Conservation (phyloP, 805 yeast genomes). For the Suhomyces canberraensis region DNA sequence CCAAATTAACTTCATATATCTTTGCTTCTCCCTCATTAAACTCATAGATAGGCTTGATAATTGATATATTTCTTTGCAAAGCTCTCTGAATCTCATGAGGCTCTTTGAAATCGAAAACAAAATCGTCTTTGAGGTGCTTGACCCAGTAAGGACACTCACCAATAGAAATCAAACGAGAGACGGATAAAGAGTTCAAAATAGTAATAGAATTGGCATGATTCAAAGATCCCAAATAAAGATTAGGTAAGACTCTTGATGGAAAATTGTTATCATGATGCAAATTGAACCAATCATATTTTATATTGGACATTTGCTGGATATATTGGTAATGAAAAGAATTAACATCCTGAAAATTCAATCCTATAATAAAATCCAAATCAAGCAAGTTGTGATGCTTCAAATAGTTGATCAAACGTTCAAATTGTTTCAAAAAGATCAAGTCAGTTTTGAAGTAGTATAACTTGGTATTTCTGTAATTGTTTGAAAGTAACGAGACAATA, state of each 20-base stretch:
- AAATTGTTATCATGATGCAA: constrained; percentile 30
- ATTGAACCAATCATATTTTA: constrained; percentile 33
- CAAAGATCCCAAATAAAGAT: constrained; percentile 30
- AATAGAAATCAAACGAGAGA: constrained; percentile 28
- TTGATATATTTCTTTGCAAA: not conserved
- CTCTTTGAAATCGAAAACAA: constrained; percentile 10
- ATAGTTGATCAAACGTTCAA: constrained; percentile 29
- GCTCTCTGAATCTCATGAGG: constrained; percentile 2
- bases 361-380: not conserved
- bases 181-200: constrained; percentile 20
- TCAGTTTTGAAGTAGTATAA: constrained; percentile 31
- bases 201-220: constrained; percentile 33
- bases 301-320: constrained; percentile 1
- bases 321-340: constrained; percentile 9
- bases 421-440: constrained; percentile 23
- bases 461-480: constrained; percentile 12
- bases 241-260: constrained; percentile 30
- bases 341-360: constrained; percentile 6
- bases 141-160: constrained; percentile 39
- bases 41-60: constrained; percentile 15
- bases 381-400: constrained; percentile 14
- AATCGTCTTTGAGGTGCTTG: constrained; percentile 8
- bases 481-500: constrained; percentile 17
- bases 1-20: constrained; percentile 19
- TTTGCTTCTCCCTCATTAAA: constrained; percentile 16